phyloP scores from a whole-genome alignment of 2,329 filamentous ascomycete species.

The Myriosclerotinia curreyana region DNA sequence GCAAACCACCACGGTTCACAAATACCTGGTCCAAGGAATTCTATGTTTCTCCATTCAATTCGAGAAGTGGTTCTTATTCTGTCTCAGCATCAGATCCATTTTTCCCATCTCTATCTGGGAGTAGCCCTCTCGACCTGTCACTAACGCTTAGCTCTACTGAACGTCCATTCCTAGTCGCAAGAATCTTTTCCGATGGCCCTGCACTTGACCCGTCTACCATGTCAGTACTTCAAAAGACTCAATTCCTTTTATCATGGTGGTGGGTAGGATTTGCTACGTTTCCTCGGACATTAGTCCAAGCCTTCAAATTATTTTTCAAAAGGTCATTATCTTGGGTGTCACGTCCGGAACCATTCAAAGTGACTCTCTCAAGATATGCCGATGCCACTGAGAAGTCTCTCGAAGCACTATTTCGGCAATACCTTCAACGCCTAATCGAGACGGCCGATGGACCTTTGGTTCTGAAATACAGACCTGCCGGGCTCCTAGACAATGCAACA shows the following conservation, averaged over 20 bases:
- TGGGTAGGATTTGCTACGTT: constrained; percentile 66
- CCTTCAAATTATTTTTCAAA: constrained; percentile 54
- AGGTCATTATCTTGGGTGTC: constrained; percentile 62
- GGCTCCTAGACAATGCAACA: constrained; percentile 42
- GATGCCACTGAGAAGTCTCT: constrained; percentile 48
- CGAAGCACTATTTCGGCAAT: constrained; percentile 49
- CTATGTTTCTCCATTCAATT: constrained; percentile 74
- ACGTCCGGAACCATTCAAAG: constrained; percentile 58
- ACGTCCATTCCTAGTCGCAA: constrained; percentile 58
- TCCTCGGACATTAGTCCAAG: constrained; percentile 62
- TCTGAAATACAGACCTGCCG: constrained; percentile 54
- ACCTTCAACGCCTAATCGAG: constrained; percentile 50
- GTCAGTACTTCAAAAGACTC: constrained; percentile 43
- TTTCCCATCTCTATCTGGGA: constrained; percentile 41
- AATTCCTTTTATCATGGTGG: constrained; percentile 57
- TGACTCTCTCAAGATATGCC: constrained; percentile 54
- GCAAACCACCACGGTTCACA: constrained; percentile 42
- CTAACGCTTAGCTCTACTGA: constrained; percentile 60
- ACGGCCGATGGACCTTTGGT: constrained; percentile 45
- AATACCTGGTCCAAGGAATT: constrained; percentile 67
- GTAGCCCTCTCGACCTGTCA: constrained; percentile 61
- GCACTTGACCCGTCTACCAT: constrained; percentile 51
- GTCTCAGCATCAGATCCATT: constrained; percentile 51
- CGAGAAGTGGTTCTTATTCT: constrained; percentile 54
- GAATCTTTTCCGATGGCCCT: constrained; percentile 52